phyloP scores from a whole-genome alignment of 2,329 filamentous ascomycete genomes.

The Stylonectria norvegica region DNA sequence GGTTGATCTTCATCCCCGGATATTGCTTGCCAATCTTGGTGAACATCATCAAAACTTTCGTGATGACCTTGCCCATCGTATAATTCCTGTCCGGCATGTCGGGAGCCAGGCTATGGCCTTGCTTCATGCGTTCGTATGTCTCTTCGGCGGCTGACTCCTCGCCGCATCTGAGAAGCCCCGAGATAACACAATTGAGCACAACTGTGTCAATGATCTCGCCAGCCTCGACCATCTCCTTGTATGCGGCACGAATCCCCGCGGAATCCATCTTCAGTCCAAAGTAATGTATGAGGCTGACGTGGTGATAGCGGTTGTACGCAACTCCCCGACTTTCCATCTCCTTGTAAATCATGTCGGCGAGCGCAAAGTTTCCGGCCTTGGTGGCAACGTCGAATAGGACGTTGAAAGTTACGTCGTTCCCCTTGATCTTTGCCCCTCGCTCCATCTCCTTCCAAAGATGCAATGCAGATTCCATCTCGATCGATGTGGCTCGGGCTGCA shows the following conservation, averaged over 20 bases:
- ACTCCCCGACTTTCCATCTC: slow-evolving; percentile 74
- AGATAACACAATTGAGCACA: slow-evolving; percentile 82
- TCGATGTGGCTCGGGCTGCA: slow-evolving; percentile 58
- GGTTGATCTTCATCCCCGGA: slow-evolving; percentile 48
- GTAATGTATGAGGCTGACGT: slow-evolving; percentile 79
- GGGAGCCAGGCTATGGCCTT: slow-evolving; percentile 42
- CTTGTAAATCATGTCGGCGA: slow-evolving; percentile 79
- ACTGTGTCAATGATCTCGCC: slow-evolving; percentile 87
- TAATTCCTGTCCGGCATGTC: slow-evolving; percentile 45
- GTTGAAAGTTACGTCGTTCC: slow-evolving; percentile 82
- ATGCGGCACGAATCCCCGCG: slow-evolving; percentile 70
- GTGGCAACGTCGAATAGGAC: slow-evolving; percentile 86
- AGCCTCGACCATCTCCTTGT: slow-evolving; percentile 75
- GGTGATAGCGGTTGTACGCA: slow-evolving; percentile 71
- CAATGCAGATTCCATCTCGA: slow-evolving; percentile 58
- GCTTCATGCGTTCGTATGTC: slow-evolving; percentile 82
- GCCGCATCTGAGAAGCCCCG: slow-evolving; percentile 70
- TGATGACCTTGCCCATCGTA: slow-evolving; percentile 47
- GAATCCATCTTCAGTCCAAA: slow-evolving; percentile 73
- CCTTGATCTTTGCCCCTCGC: slow-evolving; percentile 58
- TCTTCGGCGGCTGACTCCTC: slow-evolving; percentile 75
- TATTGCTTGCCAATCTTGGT: slow-evolving; percentile 51
- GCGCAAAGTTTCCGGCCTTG: slow-evolving; percentile 76
- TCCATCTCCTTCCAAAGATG: slow-evolving; percentile 91
- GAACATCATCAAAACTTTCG: slow-evolving; percentile 56